These are phyloP conservation scores for Lipomyces lipofer DNA, from an alignment of 805 yeast genomes.

Conservation along the genomic window DNA sequence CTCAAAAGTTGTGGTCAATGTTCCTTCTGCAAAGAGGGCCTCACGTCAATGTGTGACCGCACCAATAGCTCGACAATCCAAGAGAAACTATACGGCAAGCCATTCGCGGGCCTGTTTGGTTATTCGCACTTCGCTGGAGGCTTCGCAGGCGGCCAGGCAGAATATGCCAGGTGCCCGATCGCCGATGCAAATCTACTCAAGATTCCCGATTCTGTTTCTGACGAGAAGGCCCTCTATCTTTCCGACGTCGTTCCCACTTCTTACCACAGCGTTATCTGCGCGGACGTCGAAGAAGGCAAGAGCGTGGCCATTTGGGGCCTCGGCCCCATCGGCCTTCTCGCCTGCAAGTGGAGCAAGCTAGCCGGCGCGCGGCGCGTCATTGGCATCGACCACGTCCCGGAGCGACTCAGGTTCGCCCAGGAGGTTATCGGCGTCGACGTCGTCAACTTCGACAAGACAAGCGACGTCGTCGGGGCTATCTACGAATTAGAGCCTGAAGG, in stretches of 20 bases:
- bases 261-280: constrained; percentile 3
- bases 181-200: constrained; percentile 52
- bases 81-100: constrained; percentile 5
- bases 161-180: constrained; percentile 55
- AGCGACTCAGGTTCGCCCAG: neutral
- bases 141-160: constrained; percentile 61
- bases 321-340: neutral
- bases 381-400: constrained; percentile 10
- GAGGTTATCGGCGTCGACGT: neutral
- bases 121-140: constrained; percentile 36
- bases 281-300: neutral
- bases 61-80: neutral
- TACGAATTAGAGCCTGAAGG: constrained; percentile 6
- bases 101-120: constrained; percentile 14
- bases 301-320: neutral
- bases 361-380: constrained; percentile 10
- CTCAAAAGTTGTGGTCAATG: too few relatives aligned
- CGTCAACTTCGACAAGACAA: constrained; percentile 1
- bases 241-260: constrained; percentile 16
- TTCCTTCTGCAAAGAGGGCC: neutral
- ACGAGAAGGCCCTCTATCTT: constrained; percentile 8
- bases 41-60: neutral
- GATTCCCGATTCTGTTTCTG: constrained; percentile 41
- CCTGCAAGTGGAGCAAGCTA: too few relatives aligned
- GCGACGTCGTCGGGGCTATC: neutral